These are phyloP conservation scores for Ophiostoma sp. DNA, from an alignment of 2,329 filamentous ascomycete species.

Conservation along the genomic window DNA sequence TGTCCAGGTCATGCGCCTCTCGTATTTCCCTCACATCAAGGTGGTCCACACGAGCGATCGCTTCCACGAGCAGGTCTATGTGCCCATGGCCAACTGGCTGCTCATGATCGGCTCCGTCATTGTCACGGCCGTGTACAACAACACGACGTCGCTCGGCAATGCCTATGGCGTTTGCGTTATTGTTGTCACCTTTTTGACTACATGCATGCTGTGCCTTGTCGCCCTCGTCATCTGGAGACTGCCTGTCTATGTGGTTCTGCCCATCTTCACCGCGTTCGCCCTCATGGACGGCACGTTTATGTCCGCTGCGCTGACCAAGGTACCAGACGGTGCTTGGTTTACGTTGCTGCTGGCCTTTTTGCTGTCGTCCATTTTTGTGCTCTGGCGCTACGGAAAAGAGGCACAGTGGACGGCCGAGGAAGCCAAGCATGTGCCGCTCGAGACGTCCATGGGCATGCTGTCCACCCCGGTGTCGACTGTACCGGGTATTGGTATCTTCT, in stretches of 20 bases:
- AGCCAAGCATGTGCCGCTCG: conserved; percentile 51
- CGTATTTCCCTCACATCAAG: conserved; percentile 71
- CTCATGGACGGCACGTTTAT: conserved; percentile 64
- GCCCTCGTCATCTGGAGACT: conserved; percentile 68
- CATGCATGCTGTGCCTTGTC: conserved; percentile 65
- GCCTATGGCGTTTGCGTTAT: conserved; percentile 78
- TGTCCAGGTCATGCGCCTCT: conserved; percentile 64
- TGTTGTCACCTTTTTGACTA: conserved; percentile 72
- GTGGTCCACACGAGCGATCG: conserved; percentile 63
- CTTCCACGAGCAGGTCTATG: conserved; percentile 71
- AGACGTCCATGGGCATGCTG: conserved; percentile 25
- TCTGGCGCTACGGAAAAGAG: conserved; percentile 77
- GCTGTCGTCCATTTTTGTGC: conserved; percentile 59
- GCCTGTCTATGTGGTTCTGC: conserved; percentile 50
- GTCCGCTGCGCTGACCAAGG: conserved; percentile 63
- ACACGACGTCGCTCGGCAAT: conserved; percentile 65
- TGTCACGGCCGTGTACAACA: conserved; percentile 67
- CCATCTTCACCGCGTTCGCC: conserved; percentile 60
- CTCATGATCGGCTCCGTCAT: conserved; percentile 71
- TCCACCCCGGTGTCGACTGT: conserved; percentile 39
- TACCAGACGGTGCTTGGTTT: conserved; percentile 74
- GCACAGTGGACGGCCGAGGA: conserved; percentile 68
- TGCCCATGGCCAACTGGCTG: conserved; percentile 71
- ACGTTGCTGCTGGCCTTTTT: conserved; percentile 60
- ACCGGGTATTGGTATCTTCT: conserved; percentile 64